phyloP scores from a whole-genome alignment of 495 filamentous ascomycete genomes.

The Lophiostoma macrostomum region DNA sequence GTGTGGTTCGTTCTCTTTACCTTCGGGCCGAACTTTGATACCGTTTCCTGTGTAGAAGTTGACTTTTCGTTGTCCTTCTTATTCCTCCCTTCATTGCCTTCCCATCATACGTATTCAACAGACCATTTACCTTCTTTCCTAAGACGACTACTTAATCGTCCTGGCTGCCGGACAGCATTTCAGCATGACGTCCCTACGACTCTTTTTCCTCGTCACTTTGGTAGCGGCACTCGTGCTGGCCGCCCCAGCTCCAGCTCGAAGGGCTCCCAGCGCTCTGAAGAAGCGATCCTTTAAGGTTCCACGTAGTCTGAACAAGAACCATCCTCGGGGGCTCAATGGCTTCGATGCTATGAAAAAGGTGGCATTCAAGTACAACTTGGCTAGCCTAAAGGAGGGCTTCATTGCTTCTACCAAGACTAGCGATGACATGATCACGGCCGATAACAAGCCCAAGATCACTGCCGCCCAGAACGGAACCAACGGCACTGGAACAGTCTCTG shows the following conservation, averaged over 20 bases:
- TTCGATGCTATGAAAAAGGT: slow-evolving; percentile 30
- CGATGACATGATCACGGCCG: not conserved
- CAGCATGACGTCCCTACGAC: slow-evolving; percentile 29
- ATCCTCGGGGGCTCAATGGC: slow-evolving; percentile 25
- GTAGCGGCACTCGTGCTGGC: slow-evolving; percentile 25
- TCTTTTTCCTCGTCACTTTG: slow-evolving; percentile 28
- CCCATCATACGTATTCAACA: slow-evolving; percentile 6
- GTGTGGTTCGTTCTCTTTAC: slow-evolving; percentile 14
- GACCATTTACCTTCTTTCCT: slow-evolving; percentile 26
- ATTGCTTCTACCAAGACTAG: slow-evolving; percentile 9
- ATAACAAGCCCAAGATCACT: not conserved
- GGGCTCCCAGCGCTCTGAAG: slow-evolving; percentile 14
- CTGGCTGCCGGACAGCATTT: slow-evolving; percentile 33
- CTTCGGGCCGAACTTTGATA: slow-evolving; percentile 10
- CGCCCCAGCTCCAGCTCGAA: slow-evolving; percentile 15
- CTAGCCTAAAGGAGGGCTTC: slow-evolving; percentile 21
- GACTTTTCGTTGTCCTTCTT: slow-evolving; percentile 1
- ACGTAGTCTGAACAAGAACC: slow-evolving; percentile 20
- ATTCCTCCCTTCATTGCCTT: slow-evolving; percentile 6
- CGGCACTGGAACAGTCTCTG: slow-evolving; percentile 56
- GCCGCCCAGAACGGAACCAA: slow-evolving; percentile 30
- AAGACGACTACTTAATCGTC: slow-evolving; percentile 11
- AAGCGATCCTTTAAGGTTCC: slow-evolving; percentile 32
- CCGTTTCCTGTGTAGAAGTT: slow-evolving; percentile 6
- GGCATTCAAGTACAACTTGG: slow-evolving; percentile 24